These are phyloP conservation scores for Aspergillus arachidicola DNA, from an alignment of 2,329 filamentous ascomycete genomes.

Conservation along the genomic window DNA sequence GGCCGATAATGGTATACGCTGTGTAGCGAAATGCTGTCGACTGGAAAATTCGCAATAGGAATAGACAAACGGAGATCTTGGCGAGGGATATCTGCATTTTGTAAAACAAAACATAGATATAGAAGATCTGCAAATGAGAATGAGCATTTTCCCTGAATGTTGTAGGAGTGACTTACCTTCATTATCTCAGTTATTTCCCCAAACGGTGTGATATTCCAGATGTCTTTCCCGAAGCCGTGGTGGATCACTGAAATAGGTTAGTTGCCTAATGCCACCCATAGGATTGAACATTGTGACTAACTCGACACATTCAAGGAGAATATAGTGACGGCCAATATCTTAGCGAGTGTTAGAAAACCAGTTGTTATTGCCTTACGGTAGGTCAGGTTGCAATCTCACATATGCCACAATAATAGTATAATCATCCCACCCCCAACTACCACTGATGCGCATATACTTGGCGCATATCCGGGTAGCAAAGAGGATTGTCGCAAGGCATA, in stretches of 20 bases:
- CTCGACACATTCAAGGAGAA: slow-evolving; percentile 18
- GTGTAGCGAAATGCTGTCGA: slow-evolving; percentile 18
- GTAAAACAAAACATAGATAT: slow-evolving; percentile 22
- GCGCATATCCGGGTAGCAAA: slow-evolving; percentile 16
- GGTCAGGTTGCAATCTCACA: slow-evolving; percentile 5
- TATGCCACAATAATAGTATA: slow-evolving; percentile 20
- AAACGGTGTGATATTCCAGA: slow-evolving; percentile 25
- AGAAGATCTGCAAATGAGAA: slow-evolving; percentile 16
- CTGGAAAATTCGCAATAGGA: slow-evolving; percentile 27
- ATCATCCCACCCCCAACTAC: slow-evolving; percentile 21
- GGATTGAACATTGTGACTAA: slow-evolving; percentile 3
- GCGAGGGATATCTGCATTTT: slow-evolving; percentile 26
- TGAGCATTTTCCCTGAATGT: too few relatives aligned
- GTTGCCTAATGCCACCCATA: background rate
- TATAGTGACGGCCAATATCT: slow-evolving; percentile 15
- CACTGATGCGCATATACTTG: slow-evolving; percentile 15
- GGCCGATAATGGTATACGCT: slow-evolving; percentile 21
- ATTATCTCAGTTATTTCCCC: slow-evolving; percentile 22
- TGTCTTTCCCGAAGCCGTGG: slow-evolving; percentile 25
- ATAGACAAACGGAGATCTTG: slow-evolving; percentile 29
- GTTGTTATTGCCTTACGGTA: background rate
- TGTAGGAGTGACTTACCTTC: slow-evolving; percentile 13
- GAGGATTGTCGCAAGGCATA: slow-evolving; percentile 17
- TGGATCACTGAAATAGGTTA: slow-evolving; percentile 20
- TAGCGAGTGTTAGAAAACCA: background rate